Evolutionary conservation across 2,329 filamentous ascomycete species (phyloP), one percentile per base, ranked within the genome.

Genomic region (Diaporthe destruens): DNA sequence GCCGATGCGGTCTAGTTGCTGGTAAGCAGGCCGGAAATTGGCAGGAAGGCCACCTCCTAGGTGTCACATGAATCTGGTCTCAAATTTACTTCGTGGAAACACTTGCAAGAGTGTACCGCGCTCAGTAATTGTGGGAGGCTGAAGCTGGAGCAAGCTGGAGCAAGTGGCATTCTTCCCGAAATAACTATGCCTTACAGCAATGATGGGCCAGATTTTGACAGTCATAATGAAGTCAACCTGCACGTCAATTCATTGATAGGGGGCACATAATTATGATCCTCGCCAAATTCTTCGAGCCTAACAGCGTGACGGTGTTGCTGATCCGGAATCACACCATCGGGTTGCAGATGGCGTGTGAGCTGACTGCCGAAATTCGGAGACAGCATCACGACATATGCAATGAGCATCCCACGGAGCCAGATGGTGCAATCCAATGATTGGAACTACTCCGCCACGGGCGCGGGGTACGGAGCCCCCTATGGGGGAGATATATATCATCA

Each of bases 251-350:
- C 44, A n/a, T 65, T 32, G 20, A 18, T 51, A 7, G 39, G 0
- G 12, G 18, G 9, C n/a, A 20, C 11, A n/a, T 34, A n/a, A n/a
- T n/a, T n/a, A 53, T 66, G 14, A 14, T 39, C 9, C 36, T 36
- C 36, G 20, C 12, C 7, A 29, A 47, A 29, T 42, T 7, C 18
- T 51, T 39, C 20, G 32, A 20, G 6, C 32, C 20, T 14, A 36
- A 11, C 14, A 23, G n/a, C 36, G 11, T 39, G 61, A 66, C 6
- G 12, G 6, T 36, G n/a, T 6, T 25, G 76, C 81, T 73, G 80
- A 61, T 44, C 61, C 61, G 23, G 55, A 12, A 70, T 61, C 68
- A 70, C 68, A 70, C 68, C 68, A 70, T 70, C 68, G 34, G 16
- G 8, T n/a, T 39, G 47, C 68, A 53, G 55, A 70, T 70, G 68